Conservation (phyloP, 116 monocot species). For the Papilionanthe hybrid region DNA sequence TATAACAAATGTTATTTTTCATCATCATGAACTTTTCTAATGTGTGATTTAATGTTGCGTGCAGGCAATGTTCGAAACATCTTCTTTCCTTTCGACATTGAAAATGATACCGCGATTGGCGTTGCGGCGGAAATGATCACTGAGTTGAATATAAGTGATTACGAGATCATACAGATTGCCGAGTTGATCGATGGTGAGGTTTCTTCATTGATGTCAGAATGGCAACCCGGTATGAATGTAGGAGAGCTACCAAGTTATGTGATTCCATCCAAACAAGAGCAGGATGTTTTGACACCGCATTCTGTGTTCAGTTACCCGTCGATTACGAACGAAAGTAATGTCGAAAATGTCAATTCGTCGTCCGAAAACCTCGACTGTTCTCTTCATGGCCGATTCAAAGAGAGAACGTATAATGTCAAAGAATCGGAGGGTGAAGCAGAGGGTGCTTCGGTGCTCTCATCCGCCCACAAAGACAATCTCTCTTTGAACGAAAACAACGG, state of each 20-base stretch:
- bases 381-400: conserved; percentile 1
- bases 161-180: conserved; percentile 28
- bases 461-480: neutral
- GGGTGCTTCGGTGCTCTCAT: conserved; percentile 7
- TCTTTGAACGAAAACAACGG: neutral
- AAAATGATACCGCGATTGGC: conserved; percentile 30
- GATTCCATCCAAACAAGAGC: neutral
- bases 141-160: conserved; percentile 29
- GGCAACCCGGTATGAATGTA: conserved; percentile 9
- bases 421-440: neutral
- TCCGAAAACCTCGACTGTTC: neutral
- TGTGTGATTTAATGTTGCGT: neutral
- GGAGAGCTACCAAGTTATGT: too few species aligned
- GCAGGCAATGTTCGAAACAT: conserved; percentile 30
- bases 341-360: neutral
- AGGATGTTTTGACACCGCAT: neutral
- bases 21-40: neutral
- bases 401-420: neutral
- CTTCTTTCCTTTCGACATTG: conserved; percentile 31
- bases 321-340: neutral
- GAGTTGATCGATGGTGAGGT: conserved; percentile 33
- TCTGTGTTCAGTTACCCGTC: neutral
- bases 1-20: neutral
- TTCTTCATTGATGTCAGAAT: conserved; percentile 25
- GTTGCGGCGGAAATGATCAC: conserved; percentile 40